Conservation (phyloP, 495 filamentous ascomycete genomes). For the Talaromyces adpressus region DNA sequence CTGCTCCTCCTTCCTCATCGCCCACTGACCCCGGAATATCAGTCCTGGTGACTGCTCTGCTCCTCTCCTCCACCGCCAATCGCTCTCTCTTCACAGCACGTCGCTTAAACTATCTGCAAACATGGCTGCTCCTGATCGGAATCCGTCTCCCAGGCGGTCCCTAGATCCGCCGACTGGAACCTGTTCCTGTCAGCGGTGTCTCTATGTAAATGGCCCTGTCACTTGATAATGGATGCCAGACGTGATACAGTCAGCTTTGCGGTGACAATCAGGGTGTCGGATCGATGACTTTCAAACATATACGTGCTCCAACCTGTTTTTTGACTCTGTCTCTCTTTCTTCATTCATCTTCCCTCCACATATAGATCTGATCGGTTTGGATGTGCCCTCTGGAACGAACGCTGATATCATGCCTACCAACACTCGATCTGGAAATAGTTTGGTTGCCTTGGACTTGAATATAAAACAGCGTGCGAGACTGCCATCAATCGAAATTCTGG, state of each 20-base stretch:
- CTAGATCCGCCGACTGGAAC: slow-evolving; percentile 1
- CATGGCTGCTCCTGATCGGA: background rate
- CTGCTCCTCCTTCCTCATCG: background rate
- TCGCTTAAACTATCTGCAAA: background rate
- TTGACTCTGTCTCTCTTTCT: background rate
- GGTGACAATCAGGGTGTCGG: background rate
- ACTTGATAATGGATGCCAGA: slow-evolving; percentile 6
- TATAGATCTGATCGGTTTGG: background rate
- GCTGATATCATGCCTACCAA: background rate
- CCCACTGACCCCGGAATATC: background rate
- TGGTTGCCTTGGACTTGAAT: background rate
- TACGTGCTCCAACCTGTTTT: background rate
- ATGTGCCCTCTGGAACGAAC: background rate
- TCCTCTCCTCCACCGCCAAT: background rate
- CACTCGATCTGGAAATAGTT: background rate
- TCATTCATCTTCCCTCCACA: background rate
- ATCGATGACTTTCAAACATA: background rate
- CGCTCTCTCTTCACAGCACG: background rate
- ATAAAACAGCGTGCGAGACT: background rate
- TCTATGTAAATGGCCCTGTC: slow-evolving; percentile 1
- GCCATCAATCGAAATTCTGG: background rate
- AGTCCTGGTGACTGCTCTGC: slow-evolving; percentile 2
- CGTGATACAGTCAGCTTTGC: slow-evolving; percentile 7
- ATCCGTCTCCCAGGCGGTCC: background rate
- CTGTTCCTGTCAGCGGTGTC: background rate